phyloP scores from a whole-genome alignment of 2,329 filamentous ascomycete genomes.

The Pseudocercospora eumusae region DNA sequence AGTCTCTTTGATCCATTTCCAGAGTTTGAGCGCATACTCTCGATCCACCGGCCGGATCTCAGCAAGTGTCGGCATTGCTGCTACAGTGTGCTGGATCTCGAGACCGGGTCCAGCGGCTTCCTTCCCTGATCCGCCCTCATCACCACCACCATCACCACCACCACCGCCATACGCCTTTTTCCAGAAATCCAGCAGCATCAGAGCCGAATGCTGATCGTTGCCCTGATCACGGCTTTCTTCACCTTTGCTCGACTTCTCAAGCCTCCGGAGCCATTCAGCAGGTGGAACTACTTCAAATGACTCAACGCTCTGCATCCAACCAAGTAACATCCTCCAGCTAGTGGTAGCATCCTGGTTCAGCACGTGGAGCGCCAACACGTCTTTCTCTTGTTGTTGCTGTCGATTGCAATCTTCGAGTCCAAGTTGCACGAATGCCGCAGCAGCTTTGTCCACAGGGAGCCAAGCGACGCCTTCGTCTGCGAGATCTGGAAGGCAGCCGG shows the following conservation, averaged over 20 bases:
- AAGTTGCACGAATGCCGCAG: slow-evolving; percentile 46
- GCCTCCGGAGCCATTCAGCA: slow-evolving; percentile 46
- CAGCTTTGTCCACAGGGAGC: slow-evolving; percentile 52
- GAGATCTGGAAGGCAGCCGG: slow-evolving; percentile 46
- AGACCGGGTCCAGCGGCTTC: neutral
- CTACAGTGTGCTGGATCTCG: neutral
- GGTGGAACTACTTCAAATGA: slow-evolving; percentile 47
- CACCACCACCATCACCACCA: slow-evolving; percentile 21
- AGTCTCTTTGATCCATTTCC: slow-evolving; percentile 43
- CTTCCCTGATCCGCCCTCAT: neutral
- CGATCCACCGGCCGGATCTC: slow-evolving; percentile 47
- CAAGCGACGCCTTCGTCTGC: slow-evolving; percentile 45
- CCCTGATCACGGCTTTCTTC: neutral
- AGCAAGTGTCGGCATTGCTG: slow-evolving; percentile 40
- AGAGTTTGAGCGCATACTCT: slow-evolving; percentile 48
- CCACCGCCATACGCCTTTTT: slow-evolving; percentile 44
- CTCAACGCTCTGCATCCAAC: slow-evolving; percentile 45
- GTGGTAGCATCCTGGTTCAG: slow-evolving; percentile 50
- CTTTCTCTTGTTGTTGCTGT: neutral
- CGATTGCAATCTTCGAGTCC: slow-evolving; percentile 24
- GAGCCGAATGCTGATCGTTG: slow-evolving; percentile 44
- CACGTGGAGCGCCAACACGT: slow-evolving; percentile 45
- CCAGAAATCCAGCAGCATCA: slow-evolving; percentile 55
- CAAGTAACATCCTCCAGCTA: slow-evolving; percentile 51
- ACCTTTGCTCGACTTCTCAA: slow-evolving; percentile 34